Evolutionary conservation across 2,329 filamentous ascomycete species (phyloP).

Genomic region (Apiospora arundinis): DNA sequence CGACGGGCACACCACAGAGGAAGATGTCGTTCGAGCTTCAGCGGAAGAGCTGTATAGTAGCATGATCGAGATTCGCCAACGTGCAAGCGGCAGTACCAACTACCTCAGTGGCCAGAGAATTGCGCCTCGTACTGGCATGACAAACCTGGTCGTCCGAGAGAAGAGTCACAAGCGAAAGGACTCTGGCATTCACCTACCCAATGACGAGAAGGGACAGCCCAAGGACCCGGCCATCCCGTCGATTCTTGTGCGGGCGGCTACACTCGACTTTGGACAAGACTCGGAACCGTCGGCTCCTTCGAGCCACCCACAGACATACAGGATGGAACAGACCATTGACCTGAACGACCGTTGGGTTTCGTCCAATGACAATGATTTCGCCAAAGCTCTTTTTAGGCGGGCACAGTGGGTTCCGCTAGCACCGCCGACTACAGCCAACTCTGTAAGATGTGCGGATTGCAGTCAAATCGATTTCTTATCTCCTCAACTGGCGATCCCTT

Average conservation of each 20-base stretch:
- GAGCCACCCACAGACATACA: background rate
- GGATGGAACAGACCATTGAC: background rate
- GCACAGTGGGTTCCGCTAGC: background rate
- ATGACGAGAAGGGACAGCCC: no score
- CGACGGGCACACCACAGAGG: no score
- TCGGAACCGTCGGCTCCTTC: no score
- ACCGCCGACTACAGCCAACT: background rate
- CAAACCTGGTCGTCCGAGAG: background rate
- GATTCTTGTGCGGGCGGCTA: background rate
- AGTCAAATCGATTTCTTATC: background rate
- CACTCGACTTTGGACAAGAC: background rate
- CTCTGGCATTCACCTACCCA: background rate
- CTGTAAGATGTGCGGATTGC: background rate
- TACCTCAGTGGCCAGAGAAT: background rate
- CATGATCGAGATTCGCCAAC: background rate
- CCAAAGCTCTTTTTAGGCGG: background rate
- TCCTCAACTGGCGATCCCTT: background rate
- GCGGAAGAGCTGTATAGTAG: background rate
- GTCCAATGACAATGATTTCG: background rate
- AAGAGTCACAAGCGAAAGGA: background rate
- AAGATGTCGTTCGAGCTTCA: no score
- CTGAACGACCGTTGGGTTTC: background rate
- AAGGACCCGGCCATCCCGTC: no score
- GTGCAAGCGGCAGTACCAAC: background rate
- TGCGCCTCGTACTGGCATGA: background rate